phyloP scores from a whole-genome alignment of 257 asterid species.

The Solanum virginianum region DNA sequence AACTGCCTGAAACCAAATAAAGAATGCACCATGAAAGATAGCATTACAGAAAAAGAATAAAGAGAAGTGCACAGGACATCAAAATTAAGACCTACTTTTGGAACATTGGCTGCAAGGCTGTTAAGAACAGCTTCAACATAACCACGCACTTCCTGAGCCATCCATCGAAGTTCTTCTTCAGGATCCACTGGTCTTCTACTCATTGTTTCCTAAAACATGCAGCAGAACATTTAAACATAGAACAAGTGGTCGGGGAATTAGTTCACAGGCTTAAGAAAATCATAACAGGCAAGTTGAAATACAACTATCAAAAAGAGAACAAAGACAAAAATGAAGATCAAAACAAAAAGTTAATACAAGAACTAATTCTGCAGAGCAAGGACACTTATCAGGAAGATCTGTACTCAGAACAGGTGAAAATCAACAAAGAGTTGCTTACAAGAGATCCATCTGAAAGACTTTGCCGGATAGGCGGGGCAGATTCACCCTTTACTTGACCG shows the following conservation, averaged over 20 bases:
- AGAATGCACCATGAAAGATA: constrained; percentile 4
- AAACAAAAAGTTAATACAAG: not conserved
- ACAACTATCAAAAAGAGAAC: not conserved
- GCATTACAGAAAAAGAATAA: not conserved
- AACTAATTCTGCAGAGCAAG: not conserved
- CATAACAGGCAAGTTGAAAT: not conserved
- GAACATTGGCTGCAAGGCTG: constrained; percentile 94
- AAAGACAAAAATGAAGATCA: not conserved
- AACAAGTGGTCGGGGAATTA: not conserved
- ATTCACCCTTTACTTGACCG: constrained; percentile 76
- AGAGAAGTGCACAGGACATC: not conserved
- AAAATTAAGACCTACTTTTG: constrained; percentile 42
- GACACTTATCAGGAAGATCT: not conserved
- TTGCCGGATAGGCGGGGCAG: constrained; percentile 58
- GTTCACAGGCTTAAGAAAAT: not conserved
- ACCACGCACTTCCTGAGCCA: constrained; percentile 97
- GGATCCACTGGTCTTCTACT: constrained; percentile 84
- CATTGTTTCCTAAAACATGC: constrained; percentile 57
- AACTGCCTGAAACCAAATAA: constrained; percentile 55
- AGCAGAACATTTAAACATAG: not conserved
- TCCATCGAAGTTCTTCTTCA: constrained; percentile 96
- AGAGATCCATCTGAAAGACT: constrained; percentile 88
- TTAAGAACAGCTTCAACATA: constrained; percentile 94
- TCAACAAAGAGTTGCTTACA: constrained; percentile 28
- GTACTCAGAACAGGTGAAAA: not conserved